phyloP scores from a whole-genome alignment of 345 rosid species.

The Sonneratia alba region DNA sequence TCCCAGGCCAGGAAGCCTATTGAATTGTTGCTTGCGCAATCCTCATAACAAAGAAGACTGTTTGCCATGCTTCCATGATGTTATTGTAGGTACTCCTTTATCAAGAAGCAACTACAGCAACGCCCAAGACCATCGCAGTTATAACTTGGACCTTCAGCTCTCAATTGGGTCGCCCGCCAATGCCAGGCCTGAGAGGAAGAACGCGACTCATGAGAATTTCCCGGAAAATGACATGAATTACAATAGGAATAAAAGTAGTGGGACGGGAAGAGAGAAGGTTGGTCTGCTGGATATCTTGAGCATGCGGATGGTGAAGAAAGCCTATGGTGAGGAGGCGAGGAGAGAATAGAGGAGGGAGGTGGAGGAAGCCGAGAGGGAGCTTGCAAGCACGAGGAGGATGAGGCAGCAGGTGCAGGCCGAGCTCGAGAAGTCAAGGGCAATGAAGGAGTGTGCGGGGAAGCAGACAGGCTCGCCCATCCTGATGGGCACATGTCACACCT shows the following conservation, averaged over 20 bases:
- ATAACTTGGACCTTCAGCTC: slow-evolving; percentile 65
- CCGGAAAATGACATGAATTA: not conserved
- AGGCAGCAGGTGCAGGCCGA: slow-evolving; percentile 74
- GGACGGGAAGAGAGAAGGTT: not conserved
- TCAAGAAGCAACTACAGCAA: slow-evolving; percentile 12
- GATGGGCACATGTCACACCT: slow-evolving; percentile 66
- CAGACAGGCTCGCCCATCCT: slow-evolving; percentile 49
- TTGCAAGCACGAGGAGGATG: slow-evolving; percentile 62
- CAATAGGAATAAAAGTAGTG: not conserved
- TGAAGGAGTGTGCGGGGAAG: slow-evolving; percentile 56
- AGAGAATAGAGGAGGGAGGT: slow-evolving; percentile 54
- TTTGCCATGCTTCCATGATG: not conserved
- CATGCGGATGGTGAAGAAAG: slow-evolving; percentile 50
- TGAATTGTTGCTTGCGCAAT: slow-evolving; percentile 10
- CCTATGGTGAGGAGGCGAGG: slow-evolving; percentile 55
- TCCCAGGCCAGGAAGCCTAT: slow-evolving; percentile 23
- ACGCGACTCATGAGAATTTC: not conserved
- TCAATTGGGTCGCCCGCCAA: slow-evolving; percentile 41
- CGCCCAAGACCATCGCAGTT: not conserved
- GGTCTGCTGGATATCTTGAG: slow-evolving; percentile 27
- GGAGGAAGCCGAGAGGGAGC: slow-evolving; percentile 71
- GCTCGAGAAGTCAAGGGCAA: slow-evolving; percentile 47
- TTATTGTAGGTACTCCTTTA: slow-evolving; percentile 12
- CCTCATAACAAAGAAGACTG: not conserved
- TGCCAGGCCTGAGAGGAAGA: slow-evolving; percentile 17